Evolutionary conservation across 805 yeast genomes (phyloP).

Genomic region (Saturnispora hagleri): DNA sequence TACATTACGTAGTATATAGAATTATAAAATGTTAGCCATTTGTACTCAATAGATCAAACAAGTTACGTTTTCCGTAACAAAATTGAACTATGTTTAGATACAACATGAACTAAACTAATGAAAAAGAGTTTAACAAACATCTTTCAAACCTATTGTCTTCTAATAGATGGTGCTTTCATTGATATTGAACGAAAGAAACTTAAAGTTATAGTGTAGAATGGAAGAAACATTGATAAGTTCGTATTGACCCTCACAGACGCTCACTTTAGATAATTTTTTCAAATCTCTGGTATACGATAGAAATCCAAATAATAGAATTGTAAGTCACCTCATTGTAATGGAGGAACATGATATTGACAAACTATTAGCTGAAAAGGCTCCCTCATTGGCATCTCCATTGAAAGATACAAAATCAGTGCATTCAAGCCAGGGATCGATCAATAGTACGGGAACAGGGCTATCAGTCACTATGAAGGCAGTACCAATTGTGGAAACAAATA

Average conservation of each 20-base stretch:
- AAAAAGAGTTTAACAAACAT: no score
- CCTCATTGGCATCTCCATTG: background rate
- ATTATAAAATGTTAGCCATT: no score
- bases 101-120: no score
- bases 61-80: no score
- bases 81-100: no score
- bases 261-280: background rate
- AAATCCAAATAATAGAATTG: background rate
- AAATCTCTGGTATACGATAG: background rate
- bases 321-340: background rate
- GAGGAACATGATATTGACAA: background rate
- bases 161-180: no score
- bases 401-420: background rate
- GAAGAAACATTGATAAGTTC: background rate
- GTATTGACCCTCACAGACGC: constrained; percentile 1
- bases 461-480: background rate
- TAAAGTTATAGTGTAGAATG: no score
- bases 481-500: background rate
- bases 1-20: no score
- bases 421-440: constrained; percentile 2
- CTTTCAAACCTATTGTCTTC: no score
- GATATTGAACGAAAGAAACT: no score
- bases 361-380: background rate
- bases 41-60: no score
- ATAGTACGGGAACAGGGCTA: constrained; percentile 1